A percentile compares a stretch with the other conserved stretches of the same genome.
These are phyloP conservation scores for Endocarpon pusillum DNA, from an alignment of 495 filamentous ascomycete genomes.

Conservation along the genomic window DNA sequence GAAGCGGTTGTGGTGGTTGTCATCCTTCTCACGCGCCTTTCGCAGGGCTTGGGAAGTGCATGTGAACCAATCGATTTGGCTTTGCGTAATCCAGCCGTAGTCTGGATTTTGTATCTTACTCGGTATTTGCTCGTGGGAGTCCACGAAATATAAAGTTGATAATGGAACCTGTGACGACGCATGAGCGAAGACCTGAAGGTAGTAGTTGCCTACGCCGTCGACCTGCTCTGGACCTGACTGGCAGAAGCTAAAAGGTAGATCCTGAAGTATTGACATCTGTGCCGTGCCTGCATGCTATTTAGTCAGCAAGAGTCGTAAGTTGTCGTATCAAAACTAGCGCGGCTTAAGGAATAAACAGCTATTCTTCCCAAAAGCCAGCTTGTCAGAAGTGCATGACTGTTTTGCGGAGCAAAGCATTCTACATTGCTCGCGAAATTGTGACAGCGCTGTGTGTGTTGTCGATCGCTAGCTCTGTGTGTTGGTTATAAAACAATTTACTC, in stretches of 20 bases:
- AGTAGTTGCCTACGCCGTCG: constrained; percentile 88
- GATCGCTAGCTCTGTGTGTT: constrained; percentile 5
- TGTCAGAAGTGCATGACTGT: too few relatives aligned
- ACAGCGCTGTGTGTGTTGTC: constrained; percentile 6
- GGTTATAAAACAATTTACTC: constrained; percentile 13
- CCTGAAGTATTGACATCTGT: constrained; percentile 71
- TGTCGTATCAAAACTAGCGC: too few relatives aligned
- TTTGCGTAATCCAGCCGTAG: constrained; percentile 91
- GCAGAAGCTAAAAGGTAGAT: constrained; percentile 76
- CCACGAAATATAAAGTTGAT: constrained; percentile 80
- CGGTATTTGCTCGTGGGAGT: constrained; percentile 82
- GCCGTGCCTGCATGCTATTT: too few relatives aligned
- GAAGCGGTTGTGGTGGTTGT: constrained; percentile 57
- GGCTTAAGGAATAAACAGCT: too few relatives aligned
- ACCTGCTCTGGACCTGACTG: constrained; percentile 62
- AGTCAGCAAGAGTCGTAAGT: too few relatives aligned
- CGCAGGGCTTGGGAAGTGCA: constrained; percentile 49
- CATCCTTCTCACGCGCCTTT: too few relatives aligned
- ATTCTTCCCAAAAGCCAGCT: too few relatives aligned
- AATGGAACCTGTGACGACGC: constrained; percentile 68
- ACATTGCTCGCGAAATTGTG: constrained; percentile 10
- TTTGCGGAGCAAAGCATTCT: constrained; percentile 7
- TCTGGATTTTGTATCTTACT: constrained; percentile 70
- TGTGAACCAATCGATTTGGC: constrained; percentile 88
- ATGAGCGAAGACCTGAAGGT: constrained; percentile 71